phyloP scores from a whole-genome alignment of 768 basidiomycete species.

The Chlorophyllum brunneum region DNA sequence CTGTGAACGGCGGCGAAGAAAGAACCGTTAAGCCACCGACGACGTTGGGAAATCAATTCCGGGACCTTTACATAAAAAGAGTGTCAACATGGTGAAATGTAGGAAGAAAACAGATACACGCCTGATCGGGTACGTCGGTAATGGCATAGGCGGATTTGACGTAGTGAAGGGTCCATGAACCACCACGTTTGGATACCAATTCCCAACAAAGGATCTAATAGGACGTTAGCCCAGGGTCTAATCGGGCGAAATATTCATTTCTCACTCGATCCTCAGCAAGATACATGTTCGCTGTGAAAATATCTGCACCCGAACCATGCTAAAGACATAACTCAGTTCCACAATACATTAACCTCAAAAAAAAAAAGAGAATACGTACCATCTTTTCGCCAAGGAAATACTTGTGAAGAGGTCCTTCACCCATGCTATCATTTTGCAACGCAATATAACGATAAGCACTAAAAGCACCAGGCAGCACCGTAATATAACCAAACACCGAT shows the following conservation, averaged over 20 bases:
- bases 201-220: conserved; percentile 92
- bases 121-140: conserved; percentile 92
- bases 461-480: conserved; percentile 90
- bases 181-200: conserved; percentile 89
- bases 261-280: conserved; percentile 81
- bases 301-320: conserved; percentile 83
- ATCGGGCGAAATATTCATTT: background rate
- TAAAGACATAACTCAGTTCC: conserved; percentile 18
- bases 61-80: conserved; percentile 54
- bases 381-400: conserved; percentile 98
- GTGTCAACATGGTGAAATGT: background rate
- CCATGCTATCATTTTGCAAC: conserved; percentile 77
- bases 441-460: conserved; percentile 91
- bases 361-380: conserved; percentile 40
- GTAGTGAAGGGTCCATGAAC: conserved; percentile 91
- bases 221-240: conserved; percentile 9
- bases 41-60: conserved; percentile 90
- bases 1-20: conserved; percentile 97
- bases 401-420: conserved; percentile 88
- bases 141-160: conserved; percentile 93
- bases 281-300: conserved; percentile 97
- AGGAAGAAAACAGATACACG: conserved; percentile 22
- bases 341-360: background rate
- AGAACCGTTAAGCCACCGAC: conserved; percentile 96
- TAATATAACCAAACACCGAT: conserved; percentile 90